Evolutionary conservation across 257 asterid species (phyloP), one percentile per base, ranked within the genome.

Genomic region (Capsicum chinense): DNA sequence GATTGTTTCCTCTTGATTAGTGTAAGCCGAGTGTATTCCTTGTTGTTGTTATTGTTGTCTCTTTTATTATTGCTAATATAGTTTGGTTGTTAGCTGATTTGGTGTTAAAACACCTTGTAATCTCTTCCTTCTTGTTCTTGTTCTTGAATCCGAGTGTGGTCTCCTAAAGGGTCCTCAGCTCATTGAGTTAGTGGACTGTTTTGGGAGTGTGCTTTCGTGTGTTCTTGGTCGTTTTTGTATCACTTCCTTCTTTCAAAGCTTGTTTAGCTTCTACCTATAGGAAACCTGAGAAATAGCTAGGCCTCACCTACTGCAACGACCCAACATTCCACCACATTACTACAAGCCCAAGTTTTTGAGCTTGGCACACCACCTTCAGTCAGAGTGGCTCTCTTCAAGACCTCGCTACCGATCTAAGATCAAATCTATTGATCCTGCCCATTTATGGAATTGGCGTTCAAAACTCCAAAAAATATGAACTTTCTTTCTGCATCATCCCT

Each of bases 401-500:
- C 42, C 7, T 19, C 7, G 2, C 80, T 42, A 73, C 59, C 59
- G 48, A 48, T 73, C 44, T 48, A 42, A 21, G 7, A 19, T 48
- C 80, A 73, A 6, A 73, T 73, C 59, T 48, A 19, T 48, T 19
- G 80, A 73, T 3, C 17, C 80, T 6, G n/a, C 59, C 39, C 59
- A 48, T 19, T 3, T 3, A 48, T 11, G 59, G 15, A 73, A 73
- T 6, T 47, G 17, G 12, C 0, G 1, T 39, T 48, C 60, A 59
- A 73, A 73, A 1, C n/a, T 73, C 60, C 19, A 26, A 48, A 48
- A 11, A 0, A 48, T 6, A 12, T 5, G 0, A 73, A 5, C 4
- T 73, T 19, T 73, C 80, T 12, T 19, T 73, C 7, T 48, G 7
- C 80, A 73, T 48, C 80, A 73, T 73, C 80, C 35, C 4, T 73